Evolutionary conservation across 208 protist genomes (phyloP), one percentile per base, ranked within the genome.

Genomic region (Phytomonas francai): DNA sequence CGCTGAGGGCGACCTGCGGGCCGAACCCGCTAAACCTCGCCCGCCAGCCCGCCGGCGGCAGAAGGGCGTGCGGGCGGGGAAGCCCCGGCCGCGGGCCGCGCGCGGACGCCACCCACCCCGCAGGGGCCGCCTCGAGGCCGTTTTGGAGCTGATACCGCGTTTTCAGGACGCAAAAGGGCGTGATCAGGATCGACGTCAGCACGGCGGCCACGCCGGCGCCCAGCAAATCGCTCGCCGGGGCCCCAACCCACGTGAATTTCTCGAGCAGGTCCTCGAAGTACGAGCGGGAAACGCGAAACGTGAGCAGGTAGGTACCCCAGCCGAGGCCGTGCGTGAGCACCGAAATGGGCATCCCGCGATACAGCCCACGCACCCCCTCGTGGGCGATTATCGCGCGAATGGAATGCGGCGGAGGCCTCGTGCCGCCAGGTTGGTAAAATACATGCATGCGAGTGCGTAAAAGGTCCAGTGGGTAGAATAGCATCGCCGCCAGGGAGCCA

Each of bases 401-500:
- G 11, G 83, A 88, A 14, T 73, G 75, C 33, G 82, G 84, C 70
- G 67, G 74, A 3, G 67, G 72, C 54, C 73, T 60, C 28, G 65
- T 76, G 59, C 79, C 77, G 33, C 8, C 33, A 3, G 8, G 33
- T 64, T 88, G 77, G 65, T 82, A 80, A n/a, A 87, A 64, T 6
- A 77, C 84, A 60, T 95, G 86, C 84, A 85, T 87, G n/a, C 84
- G 77, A 3, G 89, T 95, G 54, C 89, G 84, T 1, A 92, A 69
- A 67, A 92, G 89, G 70, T 95, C 89, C 3, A 95, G 77, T 2
- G 89, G 89, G 68, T 95, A 95, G 70, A 95, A 95, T 36, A 87
- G 51, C 63, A 84, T 79, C 74, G 81, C 92, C 3, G 89, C 77
- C 5, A 83, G 63, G 7, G 80, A 81, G 22, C 84, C 86, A 34